Evolutionary conservation across 192 early-diverging fungal genomes (phyloP).

Genomic region (Rhizophagus clarus): DNA sequence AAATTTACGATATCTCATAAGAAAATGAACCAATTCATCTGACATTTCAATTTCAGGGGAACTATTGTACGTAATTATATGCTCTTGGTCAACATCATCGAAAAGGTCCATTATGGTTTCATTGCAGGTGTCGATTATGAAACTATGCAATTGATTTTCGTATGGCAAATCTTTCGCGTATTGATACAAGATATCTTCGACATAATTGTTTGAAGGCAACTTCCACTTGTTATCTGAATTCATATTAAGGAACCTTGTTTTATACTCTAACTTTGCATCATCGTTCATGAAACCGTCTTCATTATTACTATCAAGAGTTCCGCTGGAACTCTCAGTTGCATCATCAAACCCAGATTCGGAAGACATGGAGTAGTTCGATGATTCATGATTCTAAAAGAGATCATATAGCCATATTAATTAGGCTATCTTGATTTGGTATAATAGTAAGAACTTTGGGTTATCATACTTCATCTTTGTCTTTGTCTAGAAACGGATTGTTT

Average conservation of each 20-base stretch:
- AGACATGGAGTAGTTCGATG: neutral
- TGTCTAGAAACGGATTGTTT: neutral
- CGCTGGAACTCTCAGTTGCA: too few species aligned
- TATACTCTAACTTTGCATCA: neutral
- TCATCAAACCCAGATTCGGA: neutral
- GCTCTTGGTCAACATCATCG: conserved; percentile 13
- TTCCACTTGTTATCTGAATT: neutral
- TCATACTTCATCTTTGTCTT: conserved; percentile 1
- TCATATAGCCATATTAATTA: conserved; percentile 1
- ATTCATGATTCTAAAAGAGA: neutral
- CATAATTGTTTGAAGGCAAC: neutral
- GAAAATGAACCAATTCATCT: conserved; percentile 21
- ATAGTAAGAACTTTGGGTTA: neutral
- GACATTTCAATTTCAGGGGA: neutral
- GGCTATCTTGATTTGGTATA: conserved; percentile 14
- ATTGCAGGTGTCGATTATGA: too few species aligned
- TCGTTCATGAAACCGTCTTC: neutral
- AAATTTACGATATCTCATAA: conserved; percentile 31
- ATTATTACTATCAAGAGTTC: neutral
- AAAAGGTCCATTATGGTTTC: too few species aligned
- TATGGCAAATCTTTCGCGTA: too few species aligned
- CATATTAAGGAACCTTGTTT: conserved; percentile 4
- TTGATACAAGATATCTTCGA: neutral
- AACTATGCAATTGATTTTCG: too few species aligned
- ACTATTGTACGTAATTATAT: conserved; percentile 26